A percentile compares a stretch with the other conserved stretches of the same genome.
Evolutionary conservation across 225 moss, liverwort and hornwort genomes (phyloP).

Genomic region (Pseudoscleropodium purum): DNA sequence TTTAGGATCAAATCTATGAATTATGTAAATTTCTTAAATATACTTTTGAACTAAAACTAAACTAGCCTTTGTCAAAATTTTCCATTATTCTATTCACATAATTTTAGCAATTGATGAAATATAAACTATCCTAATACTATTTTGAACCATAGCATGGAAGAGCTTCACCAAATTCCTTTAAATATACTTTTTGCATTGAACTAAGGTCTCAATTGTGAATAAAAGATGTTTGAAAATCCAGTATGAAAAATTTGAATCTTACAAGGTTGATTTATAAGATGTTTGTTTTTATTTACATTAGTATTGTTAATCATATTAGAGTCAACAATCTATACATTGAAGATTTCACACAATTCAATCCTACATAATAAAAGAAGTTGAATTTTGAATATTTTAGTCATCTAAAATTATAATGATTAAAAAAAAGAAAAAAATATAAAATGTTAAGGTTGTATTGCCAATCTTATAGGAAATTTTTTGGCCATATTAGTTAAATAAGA

Average conservation of each 20-base stretch:
- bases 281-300: background rate
- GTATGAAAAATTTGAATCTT: background rate
- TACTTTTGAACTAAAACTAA: too few species aligned
- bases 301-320: background rate
- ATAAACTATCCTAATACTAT: too few species aligned
- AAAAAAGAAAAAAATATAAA: too few species aligned
- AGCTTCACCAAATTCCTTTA: background rate
- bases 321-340: background rate
- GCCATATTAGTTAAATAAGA: background rate
- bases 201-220: background rate
- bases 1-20: too few species aligned
- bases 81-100: too few species aligned
- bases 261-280: rapidly evolving
- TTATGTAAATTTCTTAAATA: too few species aligned
- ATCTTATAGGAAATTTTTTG: background rate
- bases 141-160: too few species aligned
- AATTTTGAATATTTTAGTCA: background rate
- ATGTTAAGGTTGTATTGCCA: background rate
- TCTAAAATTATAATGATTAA: background rate
- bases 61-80: too few species aligned
- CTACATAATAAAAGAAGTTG: background rate
- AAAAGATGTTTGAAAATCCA: too few species aligned
- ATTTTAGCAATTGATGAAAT: too few species aligned
- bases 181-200: background rate
- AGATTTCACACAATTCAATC: background rate